Conservation (phyloP, 805 yeast species). For the Zygotorulaspora chibaensis region DNA sequence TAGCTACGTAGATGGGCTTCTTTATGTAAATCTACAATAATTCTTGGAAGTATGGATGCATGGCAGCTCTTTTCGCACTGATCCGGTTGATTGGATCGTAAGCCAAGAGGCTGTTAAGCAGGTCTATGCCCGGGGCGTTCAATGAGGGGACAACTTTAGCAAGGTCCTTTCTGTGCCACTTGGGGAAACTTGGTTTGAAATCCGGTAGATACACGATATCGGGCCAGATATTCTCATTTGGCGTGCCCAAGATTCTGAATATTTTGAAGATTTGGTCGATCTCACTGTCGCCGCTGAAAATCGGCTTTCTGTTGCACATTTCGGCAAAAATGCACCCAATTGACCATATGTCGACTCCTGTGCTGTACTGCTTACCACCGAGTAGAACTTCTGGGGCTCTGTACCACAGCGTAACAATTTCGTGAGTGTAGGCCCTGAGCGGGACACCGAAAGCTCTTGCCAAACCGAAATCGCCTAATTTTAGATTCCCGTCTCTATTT, state of each 20-base stretch:
- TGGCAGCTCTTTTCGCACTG: constrained; percentile 87
- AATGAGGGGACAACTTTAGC: constrained; percentile 72
- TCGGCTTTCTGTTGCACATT: constrained; percentile 96
- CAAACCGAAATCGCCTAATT: constrained; percentile 93
- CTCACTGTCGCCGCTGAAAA: constrained; percentile 93
- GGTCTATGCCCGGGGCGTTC: constrained; percentile 79
- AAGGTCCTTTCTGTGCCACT: constrained; percentile 85
- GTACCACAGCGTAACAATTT: constrained; percentile 97
- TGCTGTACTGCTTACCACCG: constrained; percentile 92
- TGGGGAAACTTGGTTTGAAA: constrained; percentile 76
- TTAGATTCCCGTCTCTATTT: constrained; percentile 83
- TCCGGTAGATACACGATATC: constrained; percentile 89
- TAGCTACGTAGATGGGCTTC: neutral
- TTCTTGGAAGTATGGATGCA: constrained; percentile 61
- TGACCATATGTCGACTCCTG: constrained; percentile 98
- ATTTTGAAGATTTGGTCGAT: constrained; percentile 92
- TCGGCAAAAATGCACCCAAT: constrained; percentile 98
- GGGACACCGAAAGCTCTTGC: constrained; percentile 99
- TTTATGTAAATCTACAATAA: constrained; percentile 1
- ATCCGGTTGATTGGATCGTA: constrained; percentile 93
- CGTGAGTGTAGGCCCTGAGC: constrained; percentile 93
- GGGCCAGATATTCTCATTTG: constrained; percentile 95
- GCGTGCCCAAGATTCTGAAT: constrained; percentile 93
- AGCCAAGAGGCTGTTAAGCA: constrained; percentile 70
- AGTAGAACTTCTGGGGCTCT: constrained; percentile 95